Percentiles rank a stretch among this genome's conserved stretches.
These are phyloP conservation scores for Tirmania nivea DNA, from an alignment of 495 filamentous ascomycete genomes.

Conservation along the genomic window DNA sequence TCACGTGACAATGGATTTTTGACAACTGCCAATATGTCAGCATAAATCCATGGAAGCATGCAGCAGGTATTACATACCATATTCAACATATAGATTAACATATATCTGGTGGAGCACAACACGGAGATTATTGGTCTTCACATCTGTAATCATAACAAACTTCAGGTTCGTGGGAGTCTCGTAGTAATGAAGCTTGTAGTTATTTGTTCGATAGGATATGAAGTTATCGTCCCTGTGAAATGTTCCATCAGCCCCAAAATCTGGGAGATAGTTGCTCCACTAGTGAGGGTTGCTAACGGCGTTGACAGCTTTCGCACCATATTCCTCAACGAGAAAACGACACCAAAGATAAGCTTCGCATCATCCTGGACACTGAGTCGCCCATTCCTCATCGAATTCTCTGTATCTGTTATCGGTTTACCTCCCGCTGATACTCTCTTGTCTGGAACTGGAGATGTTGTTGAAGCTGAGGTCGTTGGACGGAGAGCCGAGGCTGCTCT, in stretches of 20 bases:
- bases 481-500: conserved; percentile 1
- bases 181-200: conserved; percentile 98
- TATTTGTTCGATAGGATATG: conserved; percentile 66
- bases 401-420: background rate
- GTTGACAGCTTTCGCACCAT: conserved; percentile 70
- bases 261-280: no score
- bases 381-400: conserved; percentile 13
- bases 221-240: conserved; percentile 36
- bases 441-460: conserved; percentile 17
- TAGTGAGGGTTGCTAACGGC: conserved; percentile 25
- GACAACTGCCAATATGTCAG: conserved; percentile 38
- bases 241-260: conserved; percentile 4
- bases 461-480: conserved; percentile 17
- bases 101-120: conserved; percentile 94
- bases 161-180: conserved; percentile 89
- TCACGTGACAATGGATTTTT: conserved; percentile 70
- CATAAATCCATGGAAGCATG: background rate
- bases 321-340: conserved; percentile 84
- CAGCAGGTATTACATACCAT: background rate
- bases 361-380: conserved; percentile 54
- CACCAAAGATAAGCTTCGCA: conserved; percentile 91
- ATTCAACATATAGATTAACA: conserved; percentile 86
- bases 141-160: conserved; percentile 91
- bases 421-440: conserved; percentile 11
- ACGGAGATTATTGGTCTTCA: conserved; percentile 68